Base-by-base conservation (phyloP, 2,329 filamentous ascomycete species). In the Cryphonectria parasitica region DNA sequence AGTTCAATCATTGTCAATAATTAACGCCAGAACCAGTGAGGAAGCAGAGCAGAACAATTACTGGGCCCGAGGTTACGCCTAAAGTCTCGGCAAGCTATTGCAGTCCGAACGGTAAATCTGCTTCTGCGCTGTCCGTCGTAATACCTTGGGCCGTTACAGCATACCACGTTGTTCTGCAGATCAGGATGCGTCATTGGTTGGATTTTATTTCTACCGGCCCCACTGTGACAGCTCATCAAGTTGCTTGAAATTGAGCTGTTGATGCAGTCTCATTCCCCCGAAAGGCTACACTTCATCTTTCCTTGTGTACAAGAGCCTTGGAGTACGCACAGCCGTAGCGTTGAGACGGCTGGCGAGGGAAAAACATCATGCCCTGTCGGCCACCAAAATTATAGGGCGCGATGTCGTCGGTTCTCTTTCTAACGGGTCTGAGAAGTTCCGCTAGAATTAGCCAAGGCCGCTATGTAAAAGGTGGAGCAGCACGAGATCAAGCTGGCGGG, bases 401-500 rank as follows among this genome's bases (percentile, higher is more conserved):
- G 25, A 10, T 1, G 19, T 31, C 45, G 45, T 52, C n/a, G 28
- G 49, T 22, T 74, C 75, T 58, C 34, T 65, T 66, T 15, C 73
- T 39, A 31, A 58, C 54, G 54, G 54, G 25, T 19, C 54, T 34
- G 54, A 58, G 25, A 58, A 34, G 54, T 31, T 39, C 58, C 72
- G 67, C 76, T 75, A 34, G 64, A 64, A 39, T 72, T 60, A 39
- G 31, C 28, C 58, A 31, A 22, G 34, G 11, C 22, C 17, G 34
- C 58, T 31, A 39, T 39, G 19, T 11, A 39, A 7, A 25, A 61
- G 31, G 76, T 78, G 77, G 22, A 45, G 41, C 58, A 31, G 60
- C 15, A 45, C 34, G 22, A 17, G 17, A 19, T 19, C 52, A 61
- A n/a, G 52, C 58, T 17, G n/a, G 65, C 66, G 65, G 63, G 66